phyloP scores from a whole-genome alignment of 139 green algal genomes.

The Closterium sp. region DNA sequence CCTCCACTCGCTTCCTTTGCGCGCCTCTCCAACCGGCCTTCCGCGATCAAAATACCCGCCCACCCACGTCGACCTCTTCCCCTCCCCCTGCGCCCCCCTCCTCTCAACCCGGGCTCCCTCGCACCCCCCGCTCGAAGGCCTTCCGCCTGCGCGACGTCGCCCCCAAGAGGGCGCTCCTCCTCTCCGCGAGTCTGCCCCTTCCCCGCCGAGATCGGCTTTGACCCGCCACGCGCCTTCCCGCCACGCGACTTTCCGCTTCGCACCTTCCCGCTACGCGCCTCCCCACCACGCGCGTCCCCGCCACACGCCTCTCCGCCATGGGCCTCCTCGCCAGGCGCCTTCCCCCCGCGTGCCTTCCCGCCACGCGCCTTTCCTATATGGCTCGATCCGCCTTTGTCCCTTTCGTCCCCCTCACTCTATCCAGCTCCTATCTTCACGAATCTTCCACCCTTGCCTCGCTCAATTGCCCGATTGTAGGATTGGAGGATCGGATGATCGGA shows the following conservation, averaged over 20 bases:
- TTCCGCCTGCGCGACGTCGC: neutral
- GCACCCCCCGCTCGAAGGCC: neutral
- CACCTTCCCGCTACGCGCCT: too few species aligned
- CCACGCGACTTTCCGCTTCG: too few species aligned
- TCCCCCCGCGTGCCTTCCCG: too few species aligned
- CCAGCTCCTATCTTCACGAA: neutral
- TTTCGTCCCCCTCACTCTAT: neutral
- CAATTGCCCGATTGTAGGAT: too few species aligned
- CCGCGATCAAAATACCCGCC: neutral
- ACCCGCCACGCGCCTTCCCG: neutral
- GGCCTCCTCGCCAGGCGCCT: too few species aligned
- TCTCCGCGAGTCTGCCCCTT: too few species aligned
- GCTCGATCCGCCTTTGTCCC: neutral
- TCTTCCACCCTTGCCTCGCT: neutral
- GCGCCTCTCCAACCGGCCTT: neutral
- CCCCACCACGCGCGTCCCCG: too few species aligned
- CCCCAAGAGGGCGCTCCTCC: too few species aligned
- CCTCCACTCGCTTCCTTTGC: neutral
- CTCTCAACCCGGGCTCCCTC: neutral
- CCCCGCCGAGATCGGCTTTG: too few species aligned
- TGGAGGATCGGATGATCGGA: too few species aligned
- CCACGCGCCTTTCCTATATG: too few species aligned
- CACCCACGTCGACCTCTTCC: neutral
- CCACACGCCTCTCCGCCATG: too few species aligned
- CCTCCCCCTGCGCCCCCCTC: neutral